A percentile compares a stretch with the other conserved stretches of the same genome.
phyloP scores from a whole-genome alignment of 2,329 filamentous ascomycete species.

The Moelleriella libera region DNA sequence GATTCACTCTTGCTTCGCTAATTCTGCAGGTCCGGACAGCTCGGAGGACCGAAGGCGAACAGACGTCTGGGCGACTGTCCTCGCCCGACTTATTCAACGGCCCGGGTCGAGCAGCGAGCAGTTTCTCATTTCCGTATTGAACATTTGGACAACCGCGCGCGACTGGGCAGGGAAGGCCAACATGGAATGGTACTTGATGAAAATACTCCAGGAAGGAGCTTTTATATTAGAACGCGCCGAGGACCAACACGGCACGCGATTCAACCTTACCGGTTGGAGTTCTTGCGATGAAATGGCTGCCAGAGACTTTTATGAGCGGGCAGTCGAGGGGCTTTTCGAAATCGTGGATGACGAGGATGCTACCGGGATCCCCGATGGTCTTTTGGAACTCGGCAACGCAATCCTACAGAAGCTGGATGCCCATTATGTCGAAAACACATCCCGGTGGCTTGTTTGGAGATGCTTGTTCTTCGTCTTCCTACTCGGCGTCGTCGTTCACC shows the following conservation, averaged over 20 bases:
- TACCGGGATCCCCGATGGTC: constrained; percentile 74
- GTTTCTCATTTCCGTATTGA: constrained; percentile 71
- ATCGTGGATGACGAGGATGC: constrained; percentile 73
- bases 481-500: constrained; percentile 70
- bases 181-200: constrained; percentile 90
- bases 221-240: constrained; percentile 80
- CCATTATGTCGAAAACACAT: constrained; percentile 58
- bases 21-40: constrained; percentile 68
- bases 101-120: constrained; percentile 64
- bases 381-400: constrained; percentile 72
- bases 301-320: constrained; percentile 77
- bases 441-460: constrained; percentile 73
- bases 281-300: constrained; percentile 69
- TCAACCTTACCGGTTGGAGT: constrained; percentile 59
- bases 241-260: constrained; percentile 57
- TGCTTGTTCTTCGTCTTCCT: constrained; percentile 90
- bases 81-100: constrained; percentile 68
- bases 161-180: constrained; percentile 84
- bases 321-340: constrained; percentile 69
- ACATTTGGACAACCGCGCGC: constrained; percentile 74
- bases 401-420: constrained; percentile 65
- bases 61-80: constrained; percentile 77
- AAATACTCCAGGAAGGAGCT: constrained; percentile 81
- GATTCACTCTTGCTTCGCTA: constrained; percentile 80
- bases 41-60: constrained; percentile 67